These are phyloP conservation scores for Poa pratensis DNA, from an alignment of 176 grass and related monocot genomes.

Conservation along the genomic window DNA sequence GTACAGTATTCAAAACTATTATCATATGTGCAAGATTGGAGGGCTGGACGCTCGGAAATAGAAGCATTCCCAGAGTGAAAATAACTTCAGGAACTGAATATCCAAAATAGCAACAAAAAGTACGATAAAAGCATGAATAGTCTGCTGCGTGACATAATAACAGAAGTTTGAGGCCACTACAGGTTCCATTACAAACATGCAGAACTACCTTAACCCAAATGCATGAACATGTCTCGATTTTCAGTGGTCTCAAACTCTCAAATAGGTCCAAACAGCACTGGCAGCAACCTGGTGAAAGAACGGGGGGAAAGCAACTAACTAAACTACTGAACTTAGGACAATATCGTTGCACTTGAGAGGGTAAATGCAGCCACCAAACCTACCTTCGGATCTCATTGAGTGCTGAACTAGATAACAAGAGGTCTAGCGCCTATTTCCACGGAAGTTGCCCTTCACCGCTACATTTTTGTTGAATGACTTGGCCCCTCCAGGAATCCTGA, in stretches of 20 bases:
- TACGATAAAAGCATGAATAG: slow-evolving; percentile 44
- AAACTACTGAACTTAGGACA: slow-evolving; percentile 25
- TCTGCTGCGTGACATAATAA: slow-evolving; percentile 46
- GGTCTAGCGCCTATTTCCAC: slow-evolving; percentile 57
- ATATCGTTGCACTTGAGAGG: slow-evolving; percentile 30
- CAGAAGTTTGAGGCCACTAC: slow-evolving; percentile 42
- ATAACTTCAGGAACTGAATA: slow-evolving; percentile 32
- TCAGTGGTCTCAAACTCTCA: slow-evolving; percentile 42
- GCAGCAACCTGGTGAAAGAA: slow-evolving; percentile 53
- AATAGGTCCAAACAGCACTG: slow-evolving; percentile 41
- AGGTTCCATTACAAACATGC: slow-evolving; percentile 49
- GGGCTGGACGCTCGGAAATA: slow-evolving; percentile 35
- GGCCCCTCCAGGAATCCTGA: slow-evolving; percentile 51
- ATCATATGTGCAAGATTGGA: slow-evolving; percentile 24
- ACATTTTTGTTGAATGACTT: slow-evolving; percentile 50
- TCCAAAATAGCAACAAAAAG: slow-evolving; percentile 31
- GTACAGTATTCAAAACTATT: slow-evolving; percentile 18
- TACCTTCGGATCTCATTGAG: slow-evolving; percentile 40
- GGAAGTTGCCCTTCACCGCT: slow-evolving; percentile 52
- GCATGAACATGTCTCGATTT: slow-evolving; percentile 35
- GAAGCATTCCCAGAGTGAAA: slow-evolving; percentile 41
- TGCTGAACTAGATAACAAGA: slow-evolving; percentile 23
- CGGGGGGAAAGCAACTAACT: slow-evolving; percentile 35
- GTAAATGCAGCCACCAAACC: slow-evolving; percentile 23
- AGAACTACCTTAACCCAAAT: slow-evolving; percentile 47